A percentile compares a stretch with the other conserved stretches of the same genome.
These are phyloP conservation scores for Tulasnella calospora DNA, from an alignment of 768 basidiomycete genomes.

Conservation along the genomic window DNA sequence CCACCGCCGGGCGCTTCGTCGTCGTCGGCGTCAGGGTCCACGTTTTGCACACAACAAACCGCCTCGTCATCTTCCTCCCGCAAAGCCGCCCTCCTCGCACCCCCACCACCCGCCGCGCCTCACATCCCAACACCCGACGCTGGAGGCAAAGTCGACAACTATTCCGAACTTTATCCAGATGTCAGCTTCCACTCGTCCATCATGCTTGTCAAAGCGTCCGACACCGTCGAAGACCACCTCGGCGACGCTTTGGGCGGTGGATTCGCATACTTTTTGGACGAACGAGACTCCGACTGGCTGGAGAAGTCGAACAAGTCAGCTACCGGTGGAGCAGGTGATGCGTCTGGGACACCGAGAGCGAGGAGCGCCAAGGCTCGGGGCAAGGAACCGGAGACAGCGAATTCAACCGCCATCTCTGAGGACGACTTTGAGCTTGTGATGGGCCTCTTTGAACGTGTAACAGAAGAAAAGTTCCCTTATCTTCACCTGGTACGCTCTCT, in stretches of 20 bases:
- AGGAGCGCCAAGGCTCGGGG: conserved; percentile 76
- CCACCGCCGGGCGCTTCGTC: conserved; percentile 31
- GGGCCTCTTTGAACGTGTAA: conserved; percentile 87
- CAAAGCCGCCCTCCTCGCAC: conserved; percentile 37
- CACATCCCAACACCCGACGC: conserved; percentile 94
- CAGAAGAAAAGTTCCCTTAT: conserved; percentile 83
- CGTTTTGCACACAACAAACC: conserved; percentile 39
- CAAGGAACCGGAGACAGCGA: conserved; percentile 64
- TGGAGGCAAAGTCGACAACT: conserved; percentile 71
- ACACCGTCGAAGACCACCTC: conserved; percentile 76
- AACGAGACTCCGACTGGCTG: conserved; percentile 92
- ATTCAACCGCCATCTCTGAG: conserved; percentile 60
- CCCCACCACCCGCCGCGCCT: conserved; percentile 47
- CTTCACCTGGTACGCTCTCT: conserved; percentile 71
- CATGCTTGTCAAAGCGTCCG: conserved; percentile 74
- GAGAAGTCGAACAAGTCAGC: conserved; percentile 85
- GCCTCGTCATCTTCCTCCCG: conserved; percentile 30
- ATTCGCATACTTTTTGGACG: conserved; percentile 91
- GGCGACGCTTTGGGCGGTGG: conserved; percentile 60
- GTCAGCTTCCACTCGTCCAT: conserved; percentile 70
- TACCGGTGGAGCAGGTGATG: conserved; percentile 75
- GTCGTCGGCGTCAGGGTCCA: conserved; percentile 35
- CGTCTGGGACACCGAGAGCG: conserved; percentile 50
- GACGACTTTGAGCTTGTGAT: conserved; percentile 94
- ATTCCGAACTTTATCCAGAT: conserved; percentile 67